Conservation (phyloP, 805 yeast species). For the Torulaspora gathmanii region DNA sequence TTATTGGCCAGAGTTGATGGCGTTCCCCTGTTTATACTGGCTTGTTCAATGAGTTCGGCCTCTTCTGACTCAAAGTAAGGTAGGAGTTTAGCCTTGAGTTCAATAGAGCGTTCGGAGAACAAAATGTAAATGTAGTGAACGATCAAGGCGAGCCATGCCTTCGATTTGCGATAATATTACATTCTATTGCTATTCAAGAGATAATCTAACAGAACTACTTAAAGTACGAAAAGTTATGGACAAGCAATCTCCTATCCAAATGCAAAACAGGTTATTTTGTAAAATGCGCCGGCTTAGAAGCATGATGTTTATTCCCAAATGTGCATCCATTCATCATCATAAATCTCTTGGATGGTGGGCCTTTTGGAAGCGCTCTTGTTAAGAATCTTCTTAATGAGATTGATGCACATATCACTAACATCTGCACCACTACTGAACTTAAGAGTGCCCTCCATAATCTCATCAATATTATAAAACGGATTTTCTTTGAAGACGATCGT, state of each 20-base stretch:
- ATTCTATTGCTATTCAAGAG: neutral
- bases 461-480: constrained; percentile 93
- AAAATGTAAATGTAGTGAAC: no score
- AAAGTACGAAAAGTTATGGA: neutral
- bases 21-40: no score
- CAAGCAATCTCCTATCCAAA: neutral
- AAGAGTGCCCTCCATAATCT: constrained; percentile 85
- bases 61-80: no score
- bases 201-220: neutral
- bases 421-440: constrained; percentile 40
- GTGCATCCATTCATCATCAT: constrained; percentile 65
- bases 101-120: no score
- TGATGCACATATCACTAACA: constrained; percentile 55
- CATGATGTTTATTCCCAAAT: constrained; percentile 7
- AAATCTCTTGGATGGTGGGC: constrained; percentile 69
- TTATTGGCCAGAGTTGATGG: no score
- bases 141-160: no score
- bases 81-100: no score
- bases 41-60: no score
- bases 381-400: constrained; percentile 59
- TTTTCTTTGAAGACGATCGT: constrained; percentile 90
- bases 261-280: neutral
- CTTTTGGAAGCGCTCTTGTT: constrained; percentile 62
- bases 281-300: neutral
- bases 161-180: neutral